Percentiles rank a stretch among this genome's conserved stretches.
Conservation (phyloP, 495 filamentous ascomycete genomes). For the Penicillium simplicissimum region DNA sequence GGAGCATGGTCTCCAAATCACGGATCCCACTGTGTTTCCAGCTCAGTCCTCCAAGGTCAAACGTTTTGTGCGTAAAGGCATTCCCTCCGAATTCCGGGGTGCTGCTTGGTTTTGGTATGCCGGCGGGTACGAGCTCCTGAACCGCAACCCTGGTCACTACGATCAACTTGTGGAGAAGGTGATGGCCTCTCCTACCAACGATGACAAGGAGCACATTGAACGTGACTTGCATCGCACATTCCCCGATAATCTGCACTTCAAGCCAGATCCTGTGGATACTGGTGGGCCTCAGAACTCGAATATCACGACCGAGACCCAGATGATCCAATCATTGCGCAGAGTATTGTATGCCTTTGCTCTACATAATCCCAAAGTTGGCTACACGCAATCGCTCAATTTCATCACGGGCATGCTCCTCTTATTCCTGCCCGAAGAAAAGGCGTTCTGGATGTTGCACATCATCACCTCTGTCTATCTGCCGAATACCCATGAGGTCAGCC, state of each 20-base stretch:
- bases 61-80: constrained; percentile 90
- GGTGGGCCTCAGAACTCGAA: constrained; percentile 27
- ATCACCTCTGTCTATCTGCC: constrained; percentile 87
- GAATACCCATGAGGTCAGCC: constrained; percentile 86
- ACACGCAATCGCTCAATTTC: constrained; percentile 97
- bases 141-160: constrained; percentile 73
- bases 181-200: constrained; percentile 60
- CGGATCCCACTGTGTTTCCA: constrained; percentile 76
- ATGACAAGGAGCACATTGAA: constrained; percentile 88
- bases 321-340: constrained; percentile 77
- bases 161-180: constrained; percentile 63
- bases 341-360: constrained; percentile 89
- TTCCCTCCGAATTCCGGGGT: constrained; percentile 88
- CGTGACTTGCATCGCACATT: constrained; percentile 94
- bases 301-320: constrained; percentile 64
- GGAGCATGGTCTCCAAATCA: constrained; percentile 70
- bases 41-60: constrained; percentile 78
- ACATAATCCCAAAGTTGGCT: constrained; percentile 86
- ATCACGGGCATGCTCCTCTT: constrained; percentile 93
- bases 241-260: constrained; percentile 91
- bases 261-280: constrained; percentile 57
- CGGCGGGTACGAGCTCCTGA: constrained; percentile 77
- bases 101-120: constrained; percentile 98
- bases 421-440: constrained; percentile 87
- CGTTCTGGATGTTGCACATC: constrained; percentile 93